phyloP scores from a whole-genome alignment of 345 rosid genomes.

The Acer saccharum region DNA sequence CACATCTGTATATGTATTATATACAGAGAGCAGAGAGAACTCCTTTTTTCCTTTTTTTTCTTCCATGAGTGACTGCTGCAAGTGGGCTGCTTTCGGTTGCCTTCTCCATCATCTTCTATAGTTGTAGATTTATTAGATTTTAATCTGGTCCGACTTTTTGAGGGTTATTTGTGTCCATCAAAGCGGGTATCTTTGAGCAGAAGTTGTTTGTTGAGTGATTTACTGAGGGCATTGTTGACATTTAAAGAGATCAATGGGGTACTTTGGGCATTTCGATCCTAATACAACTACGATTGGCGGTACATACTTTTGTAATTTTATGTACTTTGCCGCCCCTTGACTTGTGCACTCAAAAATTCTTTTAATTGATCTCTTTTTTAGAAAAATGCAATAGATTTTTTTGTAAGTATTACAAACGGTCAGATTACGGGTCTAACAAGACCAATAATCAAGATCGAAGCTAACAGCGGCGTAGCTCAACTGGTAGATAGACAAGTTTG shows the following conservation, averaged over 20 bases:
- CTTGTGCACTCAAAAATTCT: background rate
- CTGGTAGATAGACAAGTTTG: too few species aligned
- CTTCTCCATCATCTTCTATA: background rate
- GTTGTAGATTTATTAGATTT: background rate
- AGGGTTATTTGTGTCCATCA: background rate
- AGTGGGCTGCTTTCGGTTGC: background rate
- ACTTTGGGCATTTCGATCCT: background rate
- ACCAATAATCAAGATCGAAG: too few species aligned
- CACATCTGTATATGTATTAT: background rate
- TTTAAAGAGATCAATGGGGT: background rate
- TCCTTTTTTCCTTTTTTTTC: too few species aligned
- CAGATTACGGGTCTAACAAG: too few species aligned
- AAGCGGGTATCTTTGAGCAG: too few species aligned
- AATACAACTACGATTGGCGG: background rate
- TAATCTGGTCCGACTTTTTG: background rate
- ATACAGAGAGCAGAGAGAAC: background rate
- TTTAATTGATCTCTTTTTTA: too few species aligned
- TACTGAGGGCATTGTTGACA: background rate
- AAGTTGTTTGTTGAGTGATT: too few species aligned
- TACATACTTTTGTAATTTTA: background rate
- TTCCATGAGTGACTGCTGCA: background rate
- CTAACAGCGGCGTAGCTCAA: too few species aligned
- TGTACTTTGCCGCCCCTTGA: background rate
- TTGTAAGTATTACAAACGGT: too few species aligned
- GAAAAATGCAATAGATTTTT: too few species aligned